These are phyloP conservation scores for Gloeopeniophorella convolvens DNA, from an alignment of 768 basidiomycete genomes.

Conservation along the genomic window DNA sequence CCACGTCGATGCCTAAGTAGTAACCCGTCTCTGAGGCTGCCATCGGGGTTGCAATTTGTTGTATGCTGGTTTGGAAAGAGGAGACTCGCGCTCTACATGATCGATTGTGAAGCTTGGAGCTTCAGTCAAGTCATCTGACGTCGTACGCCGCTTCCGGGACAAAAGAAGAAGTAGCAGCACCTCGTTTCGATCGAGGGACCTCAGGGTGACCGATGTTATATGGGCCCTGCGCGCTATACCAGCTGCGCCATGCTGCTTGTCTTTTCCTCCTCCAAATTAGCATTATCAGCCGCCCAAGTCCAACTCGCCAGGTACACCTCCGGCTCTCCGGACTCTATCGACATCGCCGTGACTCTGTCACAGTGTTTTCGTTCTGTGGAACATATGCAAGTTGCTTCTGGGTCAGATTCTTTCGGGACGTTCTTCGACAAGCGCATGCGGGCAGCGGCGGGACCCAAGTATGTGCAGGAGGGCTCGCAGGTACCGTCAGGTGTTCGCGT, in stretches of 20 bases:
- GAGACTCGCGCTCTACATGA: background rate
- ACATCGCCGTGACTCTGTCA: no score
- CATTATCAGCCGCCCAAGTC: no score
- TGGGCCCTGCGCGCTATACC: constrained; percentile 23
- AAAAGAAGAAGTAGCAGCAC: constrained; percentile 24
- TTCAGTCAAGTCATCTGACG: background rate
- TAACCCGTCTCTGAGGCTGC: constrained; percentile 31
- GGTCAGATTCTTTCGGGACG: no score
- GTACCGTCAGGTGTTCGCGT: no score
- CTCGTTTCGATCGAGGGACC: constrained; percentile 31
- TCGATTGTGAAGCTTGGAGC: background rate
- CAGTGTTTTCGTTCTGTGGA: no score
- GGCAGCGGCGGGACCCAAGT: no score
- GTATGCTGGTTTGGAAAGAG: background rate
- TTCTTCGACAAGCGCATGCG: no score
- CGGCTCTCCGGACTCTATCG: no score
- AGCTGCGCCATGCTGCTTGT: constrained; percentile 29
- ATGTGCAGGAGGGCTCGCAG: no score
- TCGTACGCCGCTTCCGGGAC: no score
- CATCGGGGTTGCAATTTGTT: constrained; percentile 29
- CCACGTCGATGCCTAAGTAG: constrained; percentile 79
- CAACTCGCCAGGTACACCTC: no score
- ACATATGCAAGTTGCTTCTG: no score
- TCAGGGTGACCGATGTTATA: constrained; percentile 28
- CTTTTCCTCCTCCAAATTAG: background rate